These are phyloP conservation scores for Vachellia pachyceras DNA, from an alignment of 306 rosid genomes.

Conservation along the genomic window DNA sequence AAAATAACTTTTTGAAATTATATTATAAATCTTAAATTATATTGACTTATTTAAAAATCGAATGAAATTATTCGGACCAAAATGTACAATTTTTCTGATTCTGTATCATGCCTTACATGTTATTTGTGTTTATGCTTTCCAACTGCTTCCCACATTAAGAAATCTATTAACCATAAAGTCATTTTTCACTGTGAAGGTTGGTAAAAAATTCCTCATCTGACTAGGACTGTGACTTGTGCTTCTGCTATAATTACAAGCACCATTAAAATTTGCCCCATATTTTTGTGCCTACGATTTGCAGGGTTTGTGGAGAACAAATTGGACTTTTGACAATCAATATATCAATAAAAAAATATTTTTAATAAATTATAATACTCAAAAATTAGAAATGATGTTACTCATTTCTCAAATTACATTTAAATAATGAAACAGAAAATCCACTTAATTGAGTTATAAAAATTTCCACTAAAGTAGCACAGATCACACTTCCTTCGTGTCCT, in stretches of 20 bases:
- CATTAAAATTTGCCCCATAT: not conserved
- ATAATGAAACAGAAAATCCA: not conserved
- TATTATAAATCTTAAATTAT: not conserved
- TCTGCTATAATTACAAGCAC: no score
- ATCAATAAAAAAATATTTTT: not conserved
- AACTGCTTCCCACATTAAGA: slow-evolving; percentile 27
- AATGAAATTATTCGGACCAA: not conserved
- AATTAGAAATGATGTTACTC: not conserved
- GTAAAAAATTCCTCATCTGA: no score
- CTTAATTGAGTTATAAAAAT: no score
- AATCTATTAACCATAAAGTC: slow-evolving; percentile 22
- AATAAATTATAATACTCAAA: not conserved
- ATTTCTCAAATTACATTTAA: not conserved
- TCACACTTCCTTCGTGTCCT: not conserved
- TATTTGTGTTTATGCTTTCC: slow-evolving; percentile 26
- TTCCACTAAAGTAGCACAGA: not conserved
- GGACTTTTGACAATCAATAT: slow-evolving; percentile 6
- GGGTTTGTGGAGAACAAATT: not conserved
- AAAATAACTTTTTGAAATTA: no score
- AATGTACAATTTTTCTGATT: not conserved
- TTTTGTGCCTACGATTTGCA: slow-evolving; percentile 27
- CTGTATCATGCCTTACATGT: not conserved
- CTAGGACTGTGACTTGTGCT: no score
- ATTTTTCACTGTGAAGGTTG: no score
- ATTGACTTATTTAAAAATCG: not conserved